These are phyloP conservation scores for Paracorniculantispora psalliotae DNA, from an alignment of 2,329 filamentous ascomycete genomes.

Conservation along the genomic window DNA sequence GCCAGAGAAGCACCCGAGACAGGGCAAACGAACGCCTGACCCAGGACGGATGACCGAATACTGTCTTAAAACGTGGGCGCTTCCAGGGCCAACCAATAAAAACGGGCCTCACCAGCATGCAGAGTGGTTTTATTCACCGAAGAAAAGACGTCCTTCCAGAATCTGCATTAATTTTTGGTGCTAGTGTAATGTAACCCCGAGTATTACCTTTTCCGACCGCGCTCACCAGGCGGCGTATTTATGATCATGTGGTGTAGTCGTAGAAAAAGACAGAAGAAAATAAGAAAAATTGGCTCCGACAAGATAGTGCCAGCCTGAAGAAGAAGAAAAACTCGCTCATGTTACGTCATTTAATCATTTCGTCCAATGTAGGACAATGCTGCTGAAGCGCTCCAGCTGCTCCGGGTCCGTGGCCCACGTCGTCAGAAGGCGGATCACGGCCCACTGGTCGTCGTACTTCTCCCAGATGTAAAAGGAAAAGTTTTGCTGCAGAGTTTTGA, in stretches of 20 bases:
- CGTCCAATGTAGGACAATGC: slow-evolving; percentile 21
- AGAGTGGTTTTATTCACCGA: background rate
- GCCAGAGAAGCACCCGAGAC: background rate
- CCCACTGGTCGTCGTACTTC: slow-evolving; percentile 31
- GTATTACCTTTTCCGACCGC: background rate
- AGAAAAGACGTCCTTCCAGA: background rate
- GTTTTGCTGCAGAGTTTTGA: slow-evolving; percentile 34
- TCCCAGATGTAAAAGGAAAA: slow-evolving; percentile 48
- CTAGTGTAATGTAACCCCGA: background rate
- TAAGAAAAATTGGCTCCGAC: background rate
- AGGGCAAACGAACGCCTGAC: background rate
- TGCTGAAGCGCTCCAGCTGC: slow-evolving; percentile 35
- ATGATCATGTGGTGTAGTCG: background rate
- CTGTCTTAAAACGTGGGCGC: background rate
- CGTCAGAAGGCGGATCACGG: slow-evolving; percentile 42
- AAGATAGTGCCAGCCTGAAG: background rate
- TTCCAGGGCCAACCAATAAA: background rate
- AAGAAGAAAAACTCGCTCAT: background rate
- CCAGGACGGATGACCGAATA: background rate
- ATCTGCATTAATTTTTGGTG: background rate
- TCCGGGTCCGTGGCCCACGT: slow-evolving; percentile 44
- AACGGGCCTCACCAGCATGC: background rate
- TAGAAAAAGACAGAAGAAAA: background rate
- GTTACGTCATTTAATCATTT: background rate
- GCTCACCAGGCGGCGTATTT: background rate